Evolutionary conservation across 768 basidiomycete species (phyloP), one percentile per base, ranked within the genome.

Genomic region (Suillus americanus): DNA sequence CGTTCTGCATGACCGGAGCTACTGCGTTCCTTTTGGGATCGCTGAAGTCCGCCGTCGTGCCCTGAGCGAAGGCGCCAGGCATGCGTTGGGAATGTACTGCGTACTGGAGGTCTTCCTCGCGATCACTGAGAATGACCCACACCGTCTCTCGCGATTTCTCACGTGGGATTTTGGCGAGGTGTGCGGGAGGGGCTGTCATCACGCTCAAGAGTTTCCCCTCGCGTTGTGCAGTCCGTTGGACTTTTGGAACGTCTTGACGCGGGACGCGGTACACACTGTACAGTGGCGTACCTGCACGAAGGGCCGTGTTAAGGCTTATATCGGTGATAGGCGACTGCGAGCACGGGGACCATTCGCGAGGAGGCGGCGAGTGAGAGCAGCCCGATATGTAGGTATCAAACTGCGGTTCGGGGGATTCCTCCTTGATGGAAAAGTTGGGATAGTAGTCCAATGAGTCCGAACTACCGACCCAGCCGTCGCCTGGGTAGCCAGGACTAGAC

Each of bases 181-280:
- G 75, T 57, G 70, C 68, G 33, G 66, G 61, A 9, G 75, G 75
- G 2, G 75, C 64, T 14, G 63, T 45, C 51, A 77, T 69, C 37
- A 75, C 60, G 41, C 75, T 75, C 9, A 76, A 60, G 33, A 78
- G 69, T 38, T 76, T 77, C 41, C 75, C 75, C 30, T 75, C 75
- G 2, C 66, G 73, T 45, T 66, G 70, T n/a, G 75, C 75, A 5
- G 67, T 73, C 54, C 59, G 73, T 54, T 60, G 68, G 20, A 76
- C 57, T 38, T 62, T 62, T 18, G 73, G 68, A 16, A 76, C 64
- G 33, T 76, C 76, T 60, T 69, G 65, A 13, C 67, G 60, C 23
- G 76, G 75, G 4, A 74, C 76, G 14, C 76, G 68, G 51, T 78
- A 76, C 13, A 77, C 72, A 35, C 74, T 75, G 65, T 76, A 77